Evolutionary conservation across 345 rosid genomes (phyloP).

Genomic region (Rhodamnia argentea): DNA sequence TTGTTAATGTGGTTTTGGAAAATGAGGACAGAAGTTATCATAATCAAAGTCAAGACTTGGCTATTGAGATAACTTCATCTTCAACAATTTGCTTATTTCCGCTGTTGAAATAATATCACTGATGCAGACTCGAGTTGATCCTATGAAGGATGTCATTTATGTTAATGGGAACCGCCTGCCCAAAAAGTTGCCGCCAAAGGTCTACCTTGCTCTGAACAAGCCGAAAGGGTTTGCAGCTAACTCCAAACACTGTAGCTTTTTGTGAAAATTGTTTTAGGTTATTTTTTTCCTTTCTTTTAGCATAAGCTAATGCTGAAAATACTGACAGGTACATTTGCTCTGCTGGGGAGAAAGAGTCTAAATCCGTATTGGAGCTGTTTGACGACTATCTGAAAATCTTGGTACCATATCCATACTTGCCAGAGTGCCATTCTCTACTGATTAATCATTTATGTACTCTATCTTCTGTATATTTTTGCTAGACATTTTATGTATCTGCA

Average conservation of each 20-base stretch:
- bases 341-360: conserved; percentile 71
- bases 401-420: conserved; percentile 25
- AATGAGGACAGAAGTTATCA: background rate
- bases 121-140: conserved; percentile 84
- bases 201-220: conserved; percentile 87
- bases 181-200: conserved; percentile 79
- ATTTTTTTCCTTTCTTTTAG: background rate
- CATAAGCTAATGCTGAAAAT: background rate
- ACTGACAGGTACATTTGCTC: conserved; percentile 84
- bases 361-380: conserved; percentile 57
- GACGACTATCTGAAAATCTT: conserved; percentile 61
- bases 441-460: background rate
- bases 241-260: background rate
- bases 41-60: background rate
- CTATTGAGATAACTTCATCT: background rate
- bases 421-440: background rate
- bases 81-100: background rate
- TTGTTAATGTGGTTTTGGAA: background rate
- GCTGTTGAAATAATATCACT: background rate
- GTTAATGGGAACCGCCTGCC: conserved; percentile 89
- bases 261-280: background rate
- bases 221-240: conserved; percentile 76
- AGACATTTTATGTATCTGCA: background rate
- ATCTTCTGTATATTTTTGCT: background rate
- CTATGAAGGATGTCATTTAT: conserved; percentile 62